Base-by-base conservation (phyloP, 257 asterid species). In the Gentiana macrophylla region DNA sequence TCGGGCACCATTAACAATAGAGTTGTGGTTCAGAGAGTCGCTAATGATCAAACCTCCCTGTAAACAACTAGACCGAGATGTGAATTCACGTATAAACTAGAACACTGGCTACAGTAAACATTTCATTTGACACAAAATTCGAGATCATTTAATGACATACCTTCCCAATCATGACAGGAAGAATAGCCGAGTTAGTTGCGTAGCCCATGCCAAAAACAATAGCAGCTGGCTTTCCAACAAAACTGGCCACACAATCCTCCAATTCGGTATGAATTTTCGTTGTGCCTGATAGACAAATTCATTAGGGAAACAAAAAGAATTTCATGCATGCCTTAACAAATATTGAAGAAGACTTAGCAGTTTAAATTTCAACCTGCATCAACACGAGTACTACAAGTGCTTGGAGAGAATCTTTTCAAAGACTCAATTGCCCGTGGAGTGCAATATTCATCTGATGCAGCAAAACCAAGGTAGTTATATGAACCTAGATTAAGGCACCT, bases 401-500 rank as follows among this genome's bases (percentile, higher is more conserved):
- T 88, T 10, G 94, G 77, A 12, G 81, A 78, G 62, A 73, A 92
- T 53, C 66, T 77, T 72, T 85, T 92, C 79, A 92, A 79, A 60
- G 95, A 70, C 61, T 92, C 99, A 68, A 92, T 78, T 32, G 83
- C 99, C 38, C 84, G 91, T 65, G 99, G 99, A 5, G 95, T 92
- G 73, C 99, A 92, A 67, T 85, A 88, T 63, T 92, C 97, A 76
- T 92, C 99, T 11, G 99, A 81, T 45, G 99, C 94, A 37, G 99
- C 99, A 73, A 92, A 92, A 61, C 99, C 99, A 51, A 92, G 86
- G 76, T 92, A 92, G 72, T 92, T 92, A 72, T 92, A 92, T 41
- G 99, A 92, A 62, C 97, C 99, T 70, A 92, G 70, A 80, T 92
- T 92, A 70, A 92, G 94, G 78, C 99, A 92, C 69, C 90, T 79